Evolutionary conservation across 345 rosid genomes (phyloP), one percentile per base, ranked within the genome.

Genomic region (Zanthoxylum bungeanum): DNA sequence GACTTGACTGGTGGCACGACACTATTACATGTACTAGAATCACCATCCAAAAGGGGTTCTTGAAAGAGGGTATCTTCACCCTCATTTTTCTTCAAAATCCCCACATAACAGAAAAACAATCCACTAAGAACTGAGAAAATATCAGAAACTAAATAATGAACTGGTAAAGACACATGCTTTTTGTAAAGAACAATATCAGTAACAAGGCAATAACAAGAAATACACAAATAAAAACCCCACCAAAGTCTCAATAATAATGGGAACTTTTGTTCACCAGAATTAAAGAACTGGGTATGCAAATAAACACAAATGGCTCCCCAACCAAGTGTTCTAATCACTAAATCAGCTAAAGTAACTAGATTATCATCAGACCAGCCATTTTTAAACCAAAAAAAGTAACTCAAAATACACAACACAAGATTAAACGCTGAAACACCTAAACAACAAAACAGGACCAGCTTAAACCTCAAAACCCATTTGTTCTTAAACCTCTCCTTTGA

Each of bases 41-140:
- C 68, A 30, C 83, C 76, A 70, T 76, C 83, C 83, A 84, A 57
- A 36, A 89, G 81, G 61, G 88, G 88, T 68, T 88, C 88, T 36
- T 78, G 78, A 34, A 86, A 80, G 49, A 59, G 73, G 60, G 42
- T 9, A 27, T 69, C 64, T 30, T 69, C 61, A 49, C 50, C 37
- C 51, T 30, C 68, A 51, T 53, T 56, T 72, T 39, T 68, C 19
- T 22, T 30, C 12, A 36, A 9, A 56, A 64, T 46, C 47, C 70
- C 77, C 73, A 77, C 61, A 9, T 33, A 55, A 69, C 73, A 61
- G n/a, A 77, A 49, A n/a, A 73, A 31, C 14, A 73, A 49, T 56
- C 74, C 77, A 25, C 73, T 60, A n/a, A 66, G 52, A 44, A 71
- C 68, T 31, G 64, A 71, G 17, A 71, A 28, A 60, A 64, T 21